Percentiles rank a stretch among this genome's conserved stretches.
Conservation (phyloP, 2,329 filamentous ascomycete species). For the Elsinoe fawcettii region DNA sequence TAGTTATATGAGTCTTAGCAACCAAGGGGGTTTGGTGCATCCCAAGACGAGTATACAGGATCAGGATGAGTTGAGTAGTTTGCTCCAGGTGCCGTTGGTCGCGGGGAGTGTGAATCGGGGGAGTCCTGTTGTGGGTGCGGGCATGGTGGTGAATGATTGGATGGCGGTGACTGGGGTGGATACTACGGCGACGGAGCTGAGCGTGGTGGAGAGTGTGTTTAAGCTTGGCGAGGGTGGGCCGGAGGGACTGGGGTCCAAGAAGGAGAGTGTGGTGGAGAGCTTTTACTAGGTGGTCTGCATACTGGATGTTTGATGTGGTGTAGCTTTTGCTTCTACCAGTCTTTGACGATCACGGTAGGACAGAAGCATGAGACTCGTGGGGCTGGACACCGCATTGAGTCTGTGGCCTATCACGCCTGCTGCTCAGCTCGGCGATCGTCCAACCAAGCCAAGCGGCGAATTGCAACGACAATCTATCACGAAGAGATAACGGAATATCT, state of each 20-base stretch:
- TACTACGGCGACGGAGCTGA: slow-evolving; percentile 94
- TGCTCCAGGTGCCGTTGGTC: slow-evolving; percentile 92
- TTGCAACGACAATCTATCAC: too few species aligned
- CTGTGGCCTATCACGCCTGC: neutral
- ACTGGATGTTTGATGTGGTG: neutral
- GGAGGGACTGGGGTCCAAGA: slow-evolving; percentile 60
- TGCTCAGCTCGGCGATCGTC: too few species aligned
- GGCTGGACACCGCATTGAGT: neutral
- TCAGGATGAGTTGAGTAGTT: slow-evolving; percentile 88
- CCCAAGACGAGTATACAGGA: slow-evolving; percentile 96
- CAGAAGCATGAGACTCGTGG: neutral
- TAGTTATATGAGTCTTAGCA: slow-evolving; percentile 91
- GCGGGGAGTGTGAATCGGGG: slow-evolving; percentile 91
- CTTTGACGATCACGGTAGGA: neutral
- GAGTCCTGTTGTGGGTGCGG: slow-evolving; percentile 87
- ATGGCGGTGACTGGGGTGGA: slow-evolving; percentile 79
- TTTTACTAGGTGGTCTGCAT: slow-evolving; percentile 64
- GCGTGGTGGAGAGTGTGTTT: slow-evolving; percentile 94
- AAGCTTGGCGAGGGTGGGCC: slow-evolving; percentile 69
- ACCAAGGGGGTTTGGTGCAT: slow-evolving; percentile 93
- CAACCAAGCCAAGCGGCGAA: too few species aligned
- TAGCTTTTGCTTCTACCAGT: neutral
- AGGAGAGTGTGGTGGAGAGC: slow-evolving; percentile 97
- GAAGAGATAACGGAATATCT: neutral
- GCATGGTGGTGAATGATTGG: slow-evolving; percentile 98